A percentile compares a stretch with the other conserved stretches of the same genome.
These are phyloP conservation scores for Coffea eugenioides DNA, from an alignment of 257 asterid species.

Conservation along the genomic window DNA sequence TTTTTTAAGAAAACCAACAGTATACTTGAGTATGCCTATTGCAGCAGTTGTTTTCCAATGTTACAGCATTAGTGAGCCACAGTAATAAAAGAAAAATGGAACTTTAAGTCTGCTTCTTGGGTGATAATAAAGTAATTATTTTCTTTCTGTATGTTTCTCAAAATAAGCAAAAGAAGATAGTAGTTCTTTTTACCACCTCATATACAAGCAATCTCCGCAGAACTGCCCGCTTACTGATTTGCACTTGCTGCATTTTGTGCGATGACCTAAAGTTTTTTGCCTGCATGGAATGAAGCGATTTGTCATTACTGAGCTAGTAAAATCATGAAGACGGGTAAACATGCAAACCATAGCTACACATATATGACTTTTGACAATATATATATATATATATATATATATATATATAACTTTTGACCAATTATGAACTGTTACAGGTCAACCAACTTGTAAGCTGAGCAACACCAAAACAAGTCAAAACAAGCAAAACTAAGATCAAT, in stretches of 20 bases:
- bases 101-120: neutral
- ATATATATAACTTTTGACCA: neutral
- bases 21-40: neutral
- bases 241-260: slow-evolving; percentile 61
- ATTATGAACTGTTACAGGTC: neutral
- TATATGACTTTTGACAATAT: neutral
- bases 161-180: neutral
- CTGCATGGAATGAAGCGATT: slow-evolving; percentile 32
- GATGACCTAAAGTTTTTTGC: slow-evolving; percentile 60
- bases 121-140: neutral
- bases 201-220: slow-evolving; percentile 81
- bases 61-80: neutral
- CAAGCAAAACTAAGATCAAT: too few species aligned
- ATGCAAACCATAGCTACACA: neutral
- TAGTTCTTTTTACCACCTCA: slow-evolving; percentile 39
- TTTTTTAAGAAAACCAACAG: too few species aligned
- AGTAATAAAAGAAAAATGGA: neutral
- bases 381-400: neutral
- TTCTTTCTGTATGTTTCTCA: neutral
- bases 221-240: slow-evolving; percentile 44
- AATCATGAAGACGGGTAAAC: neutral
- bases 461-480: neutral
- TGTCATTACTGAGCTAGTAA: neutral
- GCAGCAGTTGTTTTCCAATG: neutral
- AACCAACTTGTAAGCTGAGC: neutral